Evolutionary conservation across 2,329 filamentous ascomycete species (phyloP).

Genomic region (Fusarium guadeloupense): DNA sequence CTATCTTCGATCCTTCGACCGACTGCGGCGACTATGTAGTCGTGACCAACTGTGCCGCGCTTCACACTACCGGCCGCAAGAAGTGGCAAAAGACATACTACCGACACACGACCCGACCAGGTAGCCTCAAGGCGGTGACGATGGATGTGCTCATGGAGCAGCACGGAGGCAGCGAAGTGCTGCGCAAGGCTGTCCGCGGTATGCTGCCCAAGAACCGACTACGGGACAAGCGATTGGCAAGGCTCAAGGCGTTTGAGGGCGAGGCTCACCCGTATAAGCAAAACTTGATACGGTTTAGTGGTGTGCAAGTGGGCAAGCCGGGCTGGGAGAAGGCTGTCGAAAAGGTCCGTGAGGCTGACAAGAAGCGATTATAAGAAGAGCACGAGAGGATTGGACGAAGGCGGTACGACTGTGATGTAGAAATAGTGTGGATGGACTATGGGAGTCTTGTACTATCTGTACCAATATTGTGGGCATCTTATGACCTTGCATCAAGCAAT

Average conservation of each 20-base stretch:
- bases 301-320: constrained; percentile 61
- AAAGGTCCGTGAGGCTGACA: constrained; percentile 60
- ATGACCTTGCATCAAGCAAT: constrained; percentile 44
- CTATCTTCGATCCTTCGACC: constrained; percentile 94
- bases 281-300: constrained; percentile 81
- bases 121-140: constrained; percentile 84
- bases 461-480: constrained; percentile 44
- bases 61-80: constrained; percentile 92
- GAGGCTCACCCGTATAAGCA: constrained; percentile 87
- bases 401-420: constrained; percentile 15
- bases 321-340: constrained; percentile 64
- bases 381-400: neutral
- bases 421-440: constrained; percentile 31
- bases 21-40: constrained; percentile 99
- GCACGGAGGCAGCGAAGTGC: constrained; percentile 89
- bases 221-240: constrained; percentile 83
- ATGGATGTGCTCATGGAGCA: constrained; percentile 97
- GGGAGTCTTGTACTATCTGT: constrained; percentile 47
- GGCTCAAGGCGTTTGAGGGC: constrained; percentile 97
- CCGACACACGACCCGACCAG: constrained; percentile 89
- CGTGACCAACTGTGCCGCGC: constrained; percentile 84
- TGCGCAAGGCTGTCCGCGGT: constrained; percentile 90
- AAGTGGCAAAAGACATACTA: constrained; percentile 95
- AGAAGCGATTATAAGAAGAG: constrained; percentile 58
- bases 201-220: constrained; percentile 98